A percentile compares a stretch with the other conserved stretches of the same genome.
These are phyloP conservation scores for Chlorella ohadii DNA, from an alignment of 139 green algal genomes.

Conservation along the genomic window DNA sequence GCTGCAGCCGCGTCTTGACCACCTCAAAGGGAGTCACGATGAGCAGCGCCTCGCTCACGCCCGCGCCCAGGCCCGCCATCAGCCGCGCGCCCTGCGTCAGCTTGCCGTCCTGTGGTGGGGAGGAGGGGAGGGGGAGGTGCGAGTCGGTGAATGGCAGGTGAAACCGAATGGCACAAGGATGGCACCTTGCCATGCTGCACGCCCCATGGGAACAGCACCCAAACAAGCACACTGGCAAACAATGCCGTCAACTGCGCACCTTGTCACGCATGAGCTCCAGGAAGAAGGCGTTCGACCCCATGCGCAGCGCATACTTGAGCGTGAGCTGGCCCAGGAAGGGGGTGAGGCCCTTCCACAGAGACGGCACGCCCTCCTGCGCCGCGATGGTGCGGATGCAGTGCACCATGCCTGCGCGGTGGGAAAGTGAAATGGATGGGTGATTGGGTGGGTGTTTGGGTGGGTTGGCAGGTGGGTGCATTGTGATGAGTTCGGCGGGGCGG, in stretches of 20 bases:
- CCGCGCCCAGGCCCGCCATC: conserved; percentile 77
- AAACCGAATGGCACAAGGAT: too few relatives aligned
- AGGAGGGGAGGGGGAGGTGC: too few relatives aligned
- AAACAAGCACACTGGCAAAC: too few relatives aligned
- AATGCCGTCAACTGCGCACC: too few relatives aligned
- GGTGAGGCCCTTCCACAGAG: conserved; percentile 95
- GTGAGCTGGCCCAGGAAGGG: conserved; percentile 95
- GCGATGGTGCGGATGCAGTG: conserved; percentile 80
- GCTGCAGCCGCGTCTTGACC: conserved; percentile 95
- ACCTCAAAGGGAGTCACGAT: conserved; percentile 98
- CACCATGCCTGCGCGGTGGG: conserved; percentile 70
- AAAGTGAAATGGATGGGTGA: neutral
- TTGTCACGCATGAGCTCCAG: conserved; percentile 77
- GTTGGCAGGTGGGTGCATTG: too few relatives aligned
- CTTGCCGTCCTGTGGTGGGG: conserved; percentile 55
- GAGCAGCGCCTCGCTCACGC: conserved; percentile 92
- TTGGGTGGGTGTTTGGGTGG: neutral
- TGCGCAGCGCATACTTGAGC: conserved; percentile 96
- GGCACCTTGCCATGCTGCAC: too few relatives aligned
- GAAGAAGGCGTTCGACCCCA: conserved; percentile 93
- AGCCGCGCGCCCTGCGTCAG: conserved; percentile 50
- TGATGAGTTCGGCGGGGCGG: too few relatives aligned
- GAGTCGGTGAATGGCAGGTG: too few relatives aligned
- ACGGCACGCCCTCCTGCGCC: conserved; percentile 80
- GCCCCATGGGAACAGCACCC: too few relatives aligned